Evolutionary conservation across 2,329 filamentous ascomycete genomes (phyloP), one percentile per base, ranked within the genome.

Genomic region (Diaporthe citri): DNA sequence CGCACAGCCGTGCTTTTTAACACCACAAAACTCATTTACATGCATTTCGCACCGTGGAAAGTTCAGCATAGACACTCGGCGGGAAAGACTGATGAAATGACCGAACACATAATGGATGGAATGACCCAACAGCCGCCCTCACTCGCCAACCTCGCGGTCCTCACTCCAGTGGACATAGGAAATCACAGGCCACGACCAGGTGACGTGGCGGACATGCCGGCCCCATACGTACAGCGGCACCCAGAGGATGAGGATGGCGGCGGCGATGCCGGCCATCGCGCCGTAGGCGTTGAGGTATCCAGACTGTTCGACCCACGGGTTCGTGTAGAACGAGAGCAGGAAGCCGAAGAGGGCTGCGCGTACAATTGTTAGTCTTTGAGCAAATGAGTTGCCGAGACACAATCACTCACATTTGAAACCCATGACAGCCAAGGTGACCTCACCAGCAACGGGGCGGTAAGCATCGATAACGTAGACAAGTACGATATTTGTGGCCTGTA

Each of bases 251-350:
- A 90, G 79, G 4, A 90, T 81, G 20, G 78, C 83, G 17, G 83
- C 86, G 13, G 86, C 82, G 60, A 91, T 90, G 15, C 85, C 89
- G 10, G 89, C 89, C 89, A 91, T 91, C n/a, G 86, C 83, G 4
- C 89, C 88, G 76, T 86, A 91, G 3, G 89, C 86, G 48, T 85
- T 82, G 17, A 82, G 76, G 77, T 91, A 91, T 0, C 90, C 90
- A 1, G 81, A 81, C 73, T 84, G 41, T 9, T 83, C 81, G 51
- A 91, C 86, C 90, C 90, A 91, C 0, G 88, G 86, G 78, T 91
- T 91, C 1, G 88, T 91, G 79, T 91, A 91, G 79, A 91, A 91
- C 0, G 87, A 89, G 1, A 91, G 83, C 1, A 91, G 82, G 79
- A 91, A 91, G 6, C 89, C 89, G 78, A 91, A 90, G 10, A 87